Base-by-base conservation (phyloP, 306 rosid species). In the Notholithocarpus densiflorus region DNA sequence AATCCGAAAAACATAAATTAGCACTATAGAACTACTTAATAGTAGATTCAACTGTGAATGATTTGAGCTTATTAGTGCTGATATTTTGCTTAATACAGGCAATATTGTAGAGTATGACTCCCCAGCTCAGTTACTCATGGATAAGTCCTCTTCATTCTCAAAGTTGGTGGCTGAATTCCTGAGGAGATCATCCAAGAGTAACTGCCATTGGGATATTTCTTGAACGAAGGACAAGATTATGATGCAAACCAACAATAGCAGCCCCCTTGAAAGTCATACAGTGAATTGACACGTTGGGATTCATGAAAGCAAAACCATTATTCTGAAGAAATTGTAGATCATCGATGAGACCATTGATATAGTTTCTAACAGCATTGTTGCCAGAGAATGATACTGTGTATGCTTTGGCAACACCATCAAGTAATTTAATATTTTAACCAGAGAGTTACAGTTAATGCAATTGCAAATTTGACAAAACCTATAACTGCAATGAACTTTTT, bases 101-200 rank as follows among this genome's bases (percentile, higher is more conserved):
- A 90, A 79, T 77, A 78, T 92, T 75, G 77, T 68, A 43, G 98
- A 92, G 86, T 95, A 86, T 68, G 97, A 87, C 78, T 76, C 85
- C 2, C 98, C 98, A 5, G 48, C 86, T 77, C 82, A 81, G 34
- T 85, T 95, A 83, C 89, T 92, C 7, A 83, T 77, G 83, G 86
- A 88, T 79, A 80, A 45, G 57, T 89, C 89, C n/a, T 89, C 97
- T 11, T 77, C 92, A 1, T 95, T 95, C 86, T 92, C 95, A 5
- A 95, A 92, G 90, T 75, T 95, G 87, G 97, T 95, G 1, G 80
- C 88, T 5, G 98, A 95, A 68, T 95, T 81, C 82, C 77, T 88
- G 75, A 82, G 92, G 72, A 88, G 96, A 84, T 91, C 97, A 48
- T 79, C 93, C 13, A 72, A 80, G 51, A 85, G 84, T 65, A 71